phyloP scores from a whole-genome alignment of 2,329 filamentous ascomycete genomes.

The Fusarium sp. region DNA sequence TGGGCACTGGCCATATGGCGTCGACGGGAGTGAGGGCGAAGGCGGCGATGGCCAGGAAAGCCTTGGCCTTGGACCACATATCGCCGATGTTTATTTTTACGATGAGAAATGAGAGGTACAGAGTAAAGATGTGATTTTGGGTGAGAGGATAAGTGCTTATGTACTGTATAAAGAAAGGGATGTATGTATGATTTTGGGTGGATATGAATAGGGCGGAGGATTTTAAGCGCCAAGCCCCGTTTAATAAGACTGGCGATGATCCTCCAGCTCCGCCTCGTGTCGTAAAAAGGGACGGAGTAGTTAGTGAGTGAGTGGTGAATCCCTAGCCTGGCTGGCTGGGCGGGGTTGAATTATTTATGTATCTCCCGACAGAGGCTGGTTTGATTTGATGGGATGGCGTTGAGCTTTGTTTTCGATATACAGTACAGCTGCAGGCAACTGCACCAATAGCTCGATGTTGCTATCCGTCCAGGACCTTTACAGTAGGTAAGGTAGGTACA shows the following conservation, averaged over 20 bases:
- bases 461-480: neutral
- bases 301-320: neutral
- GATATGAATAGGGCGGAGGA: slow-evolving; percentile 7
- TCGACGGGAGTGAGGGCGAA: slow-evolving; percentile 52
- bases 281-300: neutral
- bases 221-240: slow-evolving; percentile 25
- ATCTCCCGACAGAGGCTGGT: slow-evolving; percentile 4
- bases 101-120: neutral
- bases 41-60: slow-evolving; percentile 51
- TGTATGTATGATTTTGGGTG: neutral
- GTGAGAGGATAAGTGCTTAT: neutral
- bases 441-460: neutral
- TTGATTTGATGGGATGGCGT: neutral
- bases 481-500: neutral
- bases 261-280: slow-evolving; percentile 20
- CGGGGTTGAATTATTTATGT: neutral
- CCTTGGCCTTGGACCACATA: slow-evolving; percentile 44
- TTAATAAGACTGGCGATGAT: slow-evolving; percentile 38
- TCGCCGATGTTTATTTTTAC: neutral
- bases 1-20: slow-evolving; percentile 69
- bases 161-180: neutral
- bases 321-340: slow-evolving; percentile 2
- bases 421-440: neutral
- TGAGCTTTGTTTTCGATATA: slow-evolving; percentile 17
- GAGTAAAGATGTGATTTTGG: neutral